These are phyloP conservation scores for Sphenostylis stenocarpa DNA, from an alignment of 306 rosid species.

Conservation along the genomic window DNA sequence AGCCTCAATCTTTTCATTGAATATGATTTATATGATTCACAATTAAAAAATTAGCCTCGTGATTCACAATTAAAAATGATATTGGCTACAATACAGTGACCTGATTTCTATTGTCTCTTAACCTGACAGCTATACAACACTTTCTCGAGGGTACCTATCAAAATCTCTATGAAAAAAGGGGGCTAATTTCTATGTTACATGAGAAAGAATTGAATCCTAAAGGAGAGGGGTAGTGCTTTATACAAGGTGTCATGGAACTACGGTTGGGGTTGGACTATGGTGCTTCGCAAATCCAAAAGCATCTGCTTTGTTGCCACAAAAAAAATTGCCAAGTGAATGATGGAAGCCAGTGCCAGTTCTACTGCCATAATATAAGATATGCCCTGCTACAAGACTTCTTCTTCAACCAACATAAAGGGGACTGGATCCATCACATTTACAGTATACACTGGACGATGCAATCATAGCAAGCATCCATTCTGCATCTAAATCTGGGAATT, in stretches of 20 bases:
- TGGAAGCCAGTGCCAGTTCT: conserved; percentile 41
- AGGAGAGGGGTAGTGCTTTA: conserved; percentile 63
- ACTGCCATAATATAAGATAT: conserved; percentile 27
- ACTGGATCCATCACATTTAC: conserved; percentile 30
- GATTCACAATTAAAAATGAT: neutral
- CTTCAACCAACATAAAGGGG: conserved; percentile 28
- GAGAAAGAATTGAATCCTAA: conserved; percentile 66
- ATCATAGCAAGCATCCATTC: conserved; percentile 29
- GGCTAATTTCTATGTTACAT: conserved; percentile 66
- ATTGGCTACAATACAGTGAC: conserved; percentile 41
- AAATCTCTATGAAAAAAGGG: conserved; percentile 46
- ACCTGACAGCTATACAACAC: conserved; percentile 71
- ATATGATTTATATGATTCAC: neutral
- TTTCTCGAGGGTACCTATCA: conserved; percentile 55
- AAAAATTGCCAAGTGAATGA: conserved; percentile 38
- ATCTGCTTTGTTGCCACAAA: conserved; percentile 45
- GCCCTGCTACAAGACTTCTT: conserved; percentile 39
- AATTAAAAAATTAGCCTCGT: neutral
- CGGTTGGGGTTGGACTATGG: conserved; percentile 35
- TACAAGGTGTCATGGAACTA: conserved; percentile 61
- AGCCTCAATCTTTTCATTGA: neutral
- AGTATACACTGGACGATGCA: conserved; percentile 32
- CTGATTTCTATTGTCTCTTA: conserved; percentile 61
- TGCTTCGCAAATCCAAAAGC: conserved; percentile 50
- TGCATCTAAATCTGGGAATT: conserved; percentile 14